Percentiles rank a stretch among this genome's conserved stretches.
Evolutionary conservation across 2,329 filamentous ascomycete species (phyloP).

Genomic region (Paecilomyces formosus): DNA sequence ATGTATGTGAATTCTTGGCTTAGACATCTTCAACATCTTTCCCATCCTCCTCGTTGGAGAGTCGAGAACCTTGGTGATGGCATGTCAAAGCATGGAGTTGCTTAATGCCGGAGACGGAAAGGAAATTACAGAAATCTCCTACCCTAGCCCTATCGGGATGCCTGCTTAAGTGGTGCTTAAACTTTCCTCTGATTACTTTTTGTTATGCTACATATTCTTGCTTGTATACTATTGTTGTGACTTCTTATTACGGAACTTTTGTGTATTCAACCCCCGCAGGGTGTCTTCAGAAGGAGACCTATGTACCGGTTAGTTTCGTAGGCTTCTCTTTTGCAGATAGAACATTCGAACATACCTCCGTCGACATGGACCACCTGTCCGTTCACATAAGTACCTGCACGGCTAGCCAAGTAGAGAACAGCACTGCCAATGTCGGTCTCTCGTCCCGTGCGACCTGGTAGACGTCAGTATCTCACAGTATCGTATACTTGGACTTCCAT

Average conservation of each 20-base stretch:
- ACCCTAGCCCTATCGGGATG: no score
- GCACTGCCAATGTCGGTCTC: conserved; percentile 54
- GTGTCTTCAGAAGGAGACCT: not conserved
- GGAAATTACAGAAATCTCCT: no score
- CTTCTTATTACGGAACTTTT: not conserved
- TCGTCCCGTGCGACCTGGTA: conserved; percentile 39
- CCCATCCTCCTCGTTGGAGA: no score
- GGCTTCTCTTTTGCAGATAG: not conserved
- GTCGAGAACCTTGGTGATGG: no score
- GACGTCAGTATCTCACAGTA: not conserved
- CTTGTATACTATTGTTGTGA: not conserved
- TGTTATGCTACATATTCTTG: not conserved
- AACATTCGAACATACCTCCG: conserved; percentile 10
- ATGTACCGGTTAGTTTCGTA: not conserved
- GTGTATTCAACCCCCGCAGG: not conserved
- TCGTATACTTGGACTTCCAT: not conserved
- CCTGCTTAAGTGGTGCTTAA: not conserved
- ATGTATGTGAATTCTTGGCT: no score
- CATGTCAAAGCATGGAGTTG: no score
- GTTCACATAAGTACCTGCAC: conserved; percentile 42
- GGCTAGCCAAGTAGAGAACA: conserved; percentile 44
- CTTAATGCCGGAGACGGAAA: no score
- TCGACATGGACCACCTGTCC: conserved; percentile 35
- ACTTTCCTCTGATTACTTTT: not conserved
- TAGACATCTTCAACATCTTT: no score